Percentiles rank a stretch among this genome's conserved stretches.
Conservation (phyloP, 2,329 filamentous ascomycete genomes). For the Lecanicillium sp. region DNA sequence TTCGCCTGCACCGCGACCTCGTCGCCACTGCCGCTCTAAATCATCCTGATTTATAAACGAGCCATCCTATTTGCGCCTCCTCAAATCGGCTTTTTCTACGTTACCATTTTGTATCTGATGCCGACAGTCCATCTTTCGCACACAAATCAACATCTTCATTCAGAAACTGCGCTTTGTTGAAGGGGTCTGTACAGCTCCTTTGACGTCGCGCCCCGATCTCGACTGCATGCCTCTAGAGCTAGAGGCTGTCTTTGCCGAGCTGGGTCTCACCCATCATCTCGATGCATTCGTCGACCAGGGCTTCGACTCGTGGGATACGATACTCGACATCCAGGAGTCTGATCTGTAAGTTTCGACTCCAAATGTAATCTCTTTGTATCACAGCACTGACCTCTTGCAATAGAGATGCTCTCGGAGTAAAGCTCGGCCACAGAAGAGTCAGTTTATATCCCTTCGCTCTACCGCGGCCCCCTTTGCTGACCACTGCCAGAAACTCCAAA, state of each 20-base stretch:
- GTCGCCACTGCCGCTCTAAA: background rate
- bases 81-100: background rate
- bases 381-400: conserved; percentile 11
- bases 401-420: conserved; percentile 68
- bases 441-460: too few species aligned
- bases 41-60: background rate
- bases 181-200: background rate
- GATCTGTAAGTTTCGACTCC: conserved; percentile 56
- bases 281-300: conserved; percentile 68
- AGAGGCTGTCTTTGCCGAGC: conserved; percentile 60
- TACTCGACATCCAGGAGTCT: conserved; percentile 77
- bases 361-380: background rate
- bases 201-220: conserved; percentile 13
- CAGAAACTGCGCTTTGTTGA: background rate
- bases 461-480: conserved; percentile 11
- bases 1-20: background rate
- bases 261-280: conserved; percentile 74
- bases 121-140: background rate
- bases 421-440: conserved; percentile 75
- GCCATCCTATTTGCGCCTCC: background rate
- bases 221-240: conserved; percentile 51
- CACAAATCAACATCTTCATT: background rate
- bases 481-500: conserved; percentile 65
- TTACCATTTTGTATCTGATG: conserved; percentile 11
- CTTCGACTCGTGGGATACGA: conserved; percentile 79